Evolutionary conservation across 169 alveolate species (phyloP).

Genomic region (Cyclospora cayetanensis): DNA sequence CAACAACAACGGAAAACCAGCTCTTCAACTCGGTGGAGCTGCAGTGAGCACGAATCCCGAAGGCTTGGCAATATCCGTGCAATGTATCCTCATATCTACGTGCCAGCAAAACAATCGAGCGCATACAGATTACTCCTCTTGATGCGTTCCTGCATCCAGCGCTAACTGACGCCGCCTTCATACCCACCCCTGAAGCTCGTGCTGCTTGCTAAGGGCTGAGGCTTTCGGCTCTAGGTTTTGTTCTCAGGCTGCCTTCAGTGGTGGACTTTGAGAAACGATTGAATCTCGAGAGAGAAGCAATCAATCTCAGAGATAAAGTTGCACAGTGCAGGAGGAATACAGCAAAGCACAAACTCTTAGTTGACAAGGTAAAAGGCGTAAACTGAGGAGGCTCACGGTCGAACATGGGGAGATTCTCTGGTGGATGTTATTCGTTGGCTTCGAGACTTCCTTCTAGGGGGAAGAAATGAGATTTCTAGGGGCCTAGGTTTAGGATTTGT

Average conservation of each 20-base stretch:
- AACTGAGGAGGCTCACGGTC: background rate
- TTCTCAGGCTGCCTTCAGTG: background rate
- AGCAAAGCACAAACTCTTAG: background rate
- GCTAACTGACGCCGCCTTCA: too few relatives aligned
- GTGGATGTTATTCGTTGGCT: too few relatives aligned
- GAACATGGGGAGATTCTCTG: too few relatives aligned
- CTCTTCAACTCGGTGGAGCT: background rate
- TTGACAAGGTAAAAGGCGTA: background rate
- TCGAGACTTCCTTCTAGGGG: too few relatives aligned
- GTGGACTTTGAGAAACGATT: background rate
- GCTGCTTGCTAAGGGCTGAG: background rate
- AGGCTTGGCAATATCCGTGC: too few relatives aligned
- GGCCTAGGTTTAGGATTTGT: background rate
- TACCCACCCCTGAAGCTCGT: too few relatives aligned
- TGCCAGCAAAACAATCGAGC: too few relatives aligned
- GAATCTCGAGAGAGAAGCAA: background rate
- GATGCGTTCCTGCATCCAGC: too few relatives aligned
- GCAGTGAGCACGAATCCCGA: too few relatives aligned
- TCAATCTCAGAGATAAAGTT: background rate
- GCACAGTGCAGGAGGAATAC: background rate
- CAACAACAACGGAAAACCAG: background rate
- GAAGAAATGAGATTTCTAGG: too few relatives aligned
- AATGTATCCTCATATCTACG: too few relatives aligned
- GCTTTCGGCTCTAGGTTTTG: background rate
- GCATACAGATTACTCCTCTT: too few relatives aligned